A percentile compares a stretch with the other conserved stretches of the same genome.
Evolutionary conservation across 257 asterid species (phyloP).

Genomic region (Mentha longifolia): DNA sequence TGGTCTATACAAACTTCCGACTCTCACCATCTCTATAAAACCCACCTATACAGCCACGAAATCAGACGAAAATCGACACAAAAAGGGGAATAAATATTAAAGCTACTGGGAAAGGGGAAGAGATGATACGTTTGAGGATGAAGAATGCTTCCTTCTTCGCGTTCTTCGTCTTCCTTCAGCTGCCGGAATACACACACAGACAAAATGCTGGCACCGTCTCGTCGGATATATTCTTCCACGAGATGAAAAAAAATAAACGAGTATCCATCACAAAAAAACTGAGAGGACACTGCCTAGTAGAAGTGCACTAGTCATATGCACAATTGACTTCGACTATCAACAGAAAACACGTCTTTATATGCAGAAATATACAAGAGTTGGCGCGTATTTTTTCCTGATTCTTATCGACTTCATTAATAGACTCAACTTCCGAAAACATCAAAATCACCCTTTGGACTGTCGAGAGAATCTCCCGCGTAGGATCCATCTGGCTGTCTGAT

Average conservation of each 20-base stretch:
- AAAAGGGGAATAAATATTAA: not conserved
- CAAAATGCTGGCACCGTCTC: conserved; percentile 35
- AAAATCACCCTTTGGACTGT: conserved; percentile 68
- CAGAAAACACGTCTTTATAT: conserved; percentile 38
- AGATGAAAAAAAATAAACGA: conserved; percentile 12
- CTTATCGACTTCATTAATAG: conserved; percentile 18
- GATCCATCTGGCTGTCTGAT: conserved; percentile 92
- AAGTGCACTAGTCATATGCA: conserved; percentile 40
- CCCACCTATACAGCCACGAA: conserved; percentile 42
- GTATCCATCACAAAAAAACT: conserved; percentile 52
- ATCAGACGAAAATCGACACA: conserved; percentile 4
- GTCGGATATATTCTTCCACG: conserved; percentile 33
- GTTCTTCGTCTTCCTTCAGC: conserved; percentile 35
- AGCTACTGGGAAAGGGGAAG: conserved; percentile 7
- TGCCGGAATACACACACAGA: conserved; percentile 36
- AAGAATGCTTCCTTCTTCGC: conserved; percentile 15
- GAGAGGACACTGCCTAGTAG: conserved; percentile 43
- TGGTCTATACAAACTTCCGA: conserved; percentile 30
- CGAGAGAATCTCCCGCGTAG: conserved; percentile 82
- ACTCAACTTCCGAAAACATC: conserved; percentile 43
- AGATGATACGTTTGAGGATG: not conserved
- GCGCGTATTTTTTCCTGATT: conserved; percentile 16
- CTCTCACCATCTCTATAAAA: conserved; percentile 32
- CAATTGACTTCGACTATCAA: conserved; percentile 40
- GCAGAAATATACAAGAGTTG: conserved; percentile 49